Base-by-base conservation (phyloP, 768 basidiomycete genomes). In the Calocera viscosa region DNA sequence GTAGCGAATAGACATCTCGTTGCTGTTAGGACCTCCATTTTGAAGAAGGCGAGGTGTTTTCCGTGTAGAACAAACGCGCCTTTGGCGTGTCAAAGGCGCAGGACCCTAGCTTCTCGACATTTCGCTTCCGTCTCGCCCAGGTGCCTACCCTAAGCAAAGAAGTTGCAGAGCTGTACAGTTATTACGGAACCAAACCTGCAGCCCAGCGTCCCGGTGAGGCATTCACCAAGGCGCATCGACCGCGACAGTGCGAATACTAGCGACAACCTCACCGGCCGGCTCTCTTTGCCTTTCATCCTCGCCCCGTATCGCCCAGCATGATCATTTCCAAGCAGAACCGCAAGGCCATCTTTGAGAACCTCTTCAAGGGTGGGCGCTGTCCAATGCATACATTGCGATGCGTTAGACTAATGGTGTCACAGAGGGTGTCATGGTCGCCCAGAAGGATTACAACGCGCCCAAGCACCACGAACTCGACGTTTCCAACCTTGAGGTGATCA, bases 371-470 rank as follows among this genome's bases (percentile, higher is more conserved):
- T 94, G 71, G 71, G 87, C 79, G 35, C n/a, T 35, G 14, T 8
- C 2, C 63, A 22, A 63, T 41, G 33, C 1, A 43, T n/a, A 14
- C n/a, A 28, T 22, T n/a, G 30, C 22, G 12, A 30, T 49, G 33
- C 33, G 65, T 33, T 43, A 63, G 43, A 63, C n/a, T 49, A 1
- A 40, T 60, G 7, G 33, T 19, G 33, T 40, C 43, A 30, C 74
- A 94, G 94, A 99, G 89, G 95, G 95, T 75, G 95, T 98, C 69
- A 82, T 97, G 73, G 96, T 98, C 78, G 96, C 96, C 74, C 94
- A 96, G 84, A 99, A 99, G 82, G 94, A 99, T 80, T 97, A 83
- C 83, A 97, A 98, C 77, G 91, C 90, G 64, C 90, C 94, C 64
- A 93, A 94, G 78, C 96, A 99, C 76, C 92, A 94, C 76, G 94